These are phyloP conservation scores for Gaillardinia entomophila DNA, from an alignment of 805 yeast species.

Conservation along the genomic window DNA sequence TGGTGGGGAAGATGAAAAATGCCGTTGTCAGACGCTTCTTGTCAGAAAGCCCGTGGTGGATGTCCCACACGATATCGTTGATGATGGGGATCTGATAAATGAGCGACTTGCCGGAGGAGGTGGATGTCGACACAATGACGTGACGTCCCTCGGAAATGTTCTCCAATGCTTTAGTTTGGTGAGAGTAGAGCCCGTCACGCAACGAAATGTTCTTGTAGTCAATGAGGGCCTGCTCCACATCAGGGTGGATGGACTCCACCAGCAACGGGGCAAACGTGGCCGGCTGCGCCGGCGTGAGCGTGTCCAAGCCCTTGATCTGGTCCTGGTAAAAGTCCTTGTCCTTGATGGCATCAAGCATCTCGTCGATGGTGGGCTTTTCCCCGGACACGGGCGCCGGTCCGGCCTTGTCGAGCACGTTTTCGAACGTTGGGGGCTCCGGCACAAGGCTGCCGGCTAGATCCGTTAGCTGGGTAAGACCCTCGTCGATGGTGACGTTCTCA, in stretches of 20 bases:
- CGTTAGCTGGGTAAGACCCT: too few species aligned
- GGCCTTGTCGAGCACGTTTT: constrained; percentile 10
- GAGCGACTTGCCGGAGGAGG: constrained; percentile 93
- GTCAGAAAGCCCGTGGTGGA: constrained; percentile 26
- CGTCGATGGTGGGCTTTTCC: constrained; percentile 34
- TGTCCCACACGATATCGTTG: constrained; percentile 34
- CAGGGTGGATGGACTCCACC: constrained; percentile 45
- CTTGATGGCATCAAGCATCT: constrained; percentile 46
- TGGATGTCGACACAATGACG: constrained; percentile 87
- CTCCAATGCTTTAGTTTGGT: constrained; percentile 76
- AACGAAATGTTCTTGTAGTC: constrained; percentile 39
- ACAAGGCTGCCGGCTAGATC: constrained; percentile 12
- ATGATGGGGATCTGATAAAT: constrained; percentile 87
- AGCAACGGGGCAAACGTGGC: constrained; percentile 42
- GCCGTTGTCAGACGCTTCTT: constrained; percentile 48
- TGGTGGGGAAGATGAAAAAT: constrained; percentile 90
- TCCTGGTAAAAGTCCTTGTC: constrained; percentile 46
- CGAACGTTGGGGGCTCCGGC: constrained; percentile 45
- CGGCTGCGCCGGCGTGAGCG: constrained; percentile 37
- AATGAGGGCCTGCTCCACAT: constrained; percentile 44
- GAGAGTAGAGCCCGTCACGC: constrained; percentile 55
- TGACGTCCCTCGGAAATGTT: constrained; percentile 51
- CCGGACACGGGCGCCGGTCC: constrained; percentile 1
- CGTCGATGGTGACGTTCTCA: constrained; percentile 16
- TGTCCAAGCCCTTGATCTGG: constrained; percentile 55